Evolutionary conservation across 768 basidiomycete species (phyloP), one percentile per base, ranked within the genome.

Genomic region (Glaciozyma antarctica): DNA sequence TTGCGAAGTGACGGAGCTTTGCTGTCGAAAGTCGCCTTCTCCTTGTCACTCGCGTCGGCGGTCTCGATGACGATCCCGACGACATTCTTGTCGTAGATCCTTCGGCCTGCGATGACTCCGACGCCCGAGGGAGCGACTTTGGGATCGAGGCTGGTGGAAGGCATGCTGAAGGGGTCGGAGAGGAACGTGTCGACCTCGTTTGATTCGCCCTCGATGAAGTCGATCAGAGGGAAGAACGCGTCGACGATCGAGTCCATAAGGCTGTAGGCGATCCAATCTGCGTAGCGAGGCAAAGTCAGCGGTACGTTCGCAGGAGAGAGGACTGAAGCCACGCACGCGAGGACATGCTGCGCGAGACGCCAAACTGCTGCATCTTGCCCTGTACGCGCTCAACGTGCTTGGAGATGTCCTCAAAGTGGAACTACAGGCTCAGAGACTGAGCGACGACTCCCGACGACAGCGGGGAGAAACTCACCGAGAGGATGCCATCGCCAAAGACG

Each of bases 181-280:
- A 92, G 84, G 47, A 88, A 76, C 17, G 82, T 80, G 72, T 93
- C 90, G 60, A 93, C 85, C 22, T 83, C 83, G 65, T 84, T 81
- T 4, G 90, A 86, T 73, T 94, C 92, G 55, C 80, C 80, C 73
- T 89, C 89, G 45, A 95, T 86, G 64, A 85, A 84, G 68, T 85
- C 82, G 64, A 92, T 78, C 64, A 90, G 81, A 1, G 90, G 90
- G 75, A 91, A 90, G 77, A 93, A 93, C 1, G 88, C 86, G 74
- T 97, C 92, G 26, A 97, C 91, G 60, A 97, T 85, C 1, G 90
- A 93, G 73, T 95, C 93, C 69, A 97, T 79, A 61, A 95, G 81
- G 26, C 86, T 88, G 76, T 97, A 91, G 0, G 90, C 90, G 69
- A 97, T 88, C 90, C 90, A 94, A 74, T 92, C 92, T 90, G 71